Percentiles rank a stretch among this genome's conserved stretches.
phyloP scores from a whole-genome alignment of 2,329 filamentous ascomycete species.

The Pleomassaria siparia region DNA sequence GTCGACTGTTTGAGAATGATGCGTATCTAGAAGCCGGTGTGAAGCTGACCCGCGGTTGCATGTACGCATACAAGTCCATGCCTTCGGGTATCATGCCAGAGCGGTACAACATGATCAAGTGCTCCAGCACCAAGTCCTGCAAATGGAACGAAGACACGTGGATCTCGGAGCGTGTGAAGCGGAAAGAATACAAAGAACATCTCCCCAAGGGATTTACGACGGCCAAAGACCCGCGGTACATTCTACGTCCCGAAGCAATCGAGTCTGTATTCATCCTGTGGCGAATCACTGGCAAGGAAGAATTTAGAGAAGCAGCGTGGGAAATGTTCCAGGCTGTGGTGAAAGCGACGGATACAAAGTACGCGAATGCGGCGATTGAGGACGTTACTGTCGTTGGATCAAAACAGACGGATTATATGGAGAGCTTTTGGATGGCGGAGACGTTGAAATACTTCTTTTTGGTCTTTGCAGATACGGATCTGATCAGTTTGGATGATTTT shows the following conservation, averaged over 20 bases:
- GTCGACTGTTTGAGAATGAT: slow-evolving; percentile 55
- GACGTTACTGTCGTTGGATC: slow-evolving; percentile 41
- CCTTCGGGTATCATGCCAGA: slow-evolving; percentile 63
- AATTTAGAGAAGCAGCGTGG: slow-evolving; percentile 47
- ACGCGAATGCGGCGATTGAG: slow-evolving; percentile 47
- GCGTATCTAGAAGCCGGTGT: slow-evolving; percentile 56
- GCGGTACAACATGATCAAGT: slow-evolving; percentile 55
- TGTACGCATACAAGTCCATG: slow-evolving; percentile 60
- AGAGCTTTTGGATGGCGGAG: slow-evolving; percentile 53
- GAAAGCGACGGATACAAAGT: slow-evolving; percentile 42
- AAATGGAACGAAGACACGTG: slow-evolving; percentile 56
- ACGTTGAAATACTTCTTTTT: slow-evolving; percentile 54
- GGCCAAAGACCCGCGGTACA: slow-evolving; percentile 46
- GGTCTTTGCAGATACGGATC: slow-evolving; percentile 46
- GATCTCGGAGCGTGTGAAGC: slow-evolving; percentile 35
- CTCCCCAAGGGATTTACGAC: slow-evolving; percentile 46
- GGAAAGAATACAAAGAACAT: slow-evolving; percentile 25
- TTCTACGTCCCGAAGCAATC: slow-evolving; percentile 57
- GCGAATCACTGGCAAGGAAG: slow-evolving; percentile 56
- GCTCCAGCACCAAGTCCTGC: slow-evolving; percentile 44
- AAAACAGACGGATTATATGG: slow-evolving; percentile 46
- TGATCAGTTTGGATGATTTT: slow-evolving; percentile 50
- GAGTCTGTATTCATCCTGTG: slow-evolving; percentile 61
- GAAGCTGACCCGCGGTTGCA: slow-evolving; percentile 60
- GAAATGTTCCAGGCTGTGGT: slow-evolving; percentile 48